A percentile compares a stretch with the other conserved stretches of the same genome.
These are phyloP conservation scores for Oemleria cerasiformis DNA, from an alignment of 306 rosid species.

Conservation along the genomic window DNA sequence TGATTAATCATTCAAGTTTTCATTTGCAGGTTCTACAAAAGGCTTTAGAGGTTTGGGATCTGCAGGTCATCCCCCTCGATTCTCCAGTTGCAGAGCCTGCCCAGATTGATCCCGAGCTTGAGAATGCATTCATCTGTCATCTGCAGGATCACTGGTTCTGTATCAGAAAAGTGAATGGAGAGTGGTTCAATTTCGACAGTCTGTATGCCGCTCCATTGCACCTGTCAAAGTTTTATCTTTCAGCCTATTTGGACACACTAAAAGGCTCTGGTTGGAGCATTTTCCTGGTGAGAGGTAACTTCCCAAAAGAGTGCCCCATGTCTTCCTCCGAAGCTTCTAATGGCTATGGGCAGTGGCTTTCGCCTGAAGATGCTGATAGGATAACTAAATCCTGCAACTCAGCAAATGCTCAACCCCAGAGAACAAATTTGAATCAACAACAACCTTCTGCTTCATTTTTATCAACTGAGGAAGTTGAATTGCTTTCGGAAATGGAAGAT, in stretches of 20 bases:
- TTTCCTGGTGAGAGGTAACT: conserved; percentile 89
- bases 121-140: conserved; percentile 92
- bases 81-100: conserved; percentile 98
- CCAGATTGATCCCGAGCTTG: conserved; percentile 92
- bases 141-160: conserved; percentile 98
- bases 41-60: conserved; percentile 98
- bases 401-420: conserved; percentile 52
- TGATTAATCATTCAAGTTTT: conserved; percentile 7
- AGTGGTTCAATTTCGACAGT: conserved; percentile 97
- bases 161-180: conserved; percentile 85
- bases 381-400: conserved; percentile 85
- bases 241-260: conserved; percentile 88
- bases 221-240: conserved; percentile 94
- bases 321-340: conserved; percentile 82
- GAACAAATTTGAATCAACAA: conserved; percentile 36
- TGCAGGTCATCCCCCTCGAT: conserved; percentile 94
- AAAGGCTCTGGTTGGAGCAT: conserved; percentile 98
- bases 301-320: conserved; percentile 87
- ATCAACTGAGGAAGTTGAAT: conserved; percentile 48
- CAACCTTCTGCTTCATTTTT: conserved; percentile 35
- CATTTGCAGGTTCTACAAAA: conserved; percentile 81
- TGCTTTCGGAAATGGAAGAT: conserved; percentile 69
- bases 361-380: conserved; percentile 95
- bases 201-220: conserved; percentile 92
- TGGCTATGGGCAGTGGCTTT: conserved; percentile 95